A percentile compares a stretch with the other conserved stretches of the same genome.
Evolutionary conservation across 1,284 basidiomycete genomes (phyloP).

Genomic region (Gomphus sp.): DNA sequence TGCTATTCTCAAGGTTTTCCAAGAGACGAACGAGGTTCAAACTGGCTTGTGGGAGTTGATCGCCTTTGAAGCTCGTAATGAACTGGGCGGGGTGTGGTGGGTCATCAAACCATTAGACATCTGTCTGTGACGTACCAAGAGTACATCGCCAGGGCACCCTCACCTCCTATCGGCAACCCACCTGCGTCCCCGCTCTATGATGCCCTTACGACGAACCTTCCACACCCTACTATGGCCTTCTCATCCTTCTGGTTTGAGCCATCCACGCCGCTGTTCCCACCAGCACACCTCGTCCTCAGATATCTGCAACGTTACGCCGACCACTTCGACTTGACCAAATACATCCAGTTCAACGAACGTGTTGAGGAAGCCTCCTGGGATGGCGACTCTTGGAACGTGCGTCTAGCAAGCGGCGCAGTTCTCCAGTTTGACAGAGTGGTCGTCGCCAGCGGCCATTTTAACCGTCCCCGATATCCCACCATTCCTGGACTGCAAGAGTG

Average conservation of each 20-base stretch:
- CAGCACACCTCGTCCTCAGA: slow-evolving; percentile 41
- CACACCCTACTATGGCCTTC: slow-evolving; percentile 67
- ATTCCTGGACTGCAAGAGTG: slow-evolving; percentile 51
- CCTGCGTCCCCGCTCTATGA: slow-evolving; percentile 67
- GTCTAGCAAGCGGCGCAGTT: slow-evolving; percentile 24
- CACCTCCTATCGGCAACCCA: slow-evolving; percentile 36
- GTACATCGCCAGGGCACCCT: slow-evolving; percentile 42
- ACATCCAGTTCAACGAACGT: slow-evolving; percentile 45
- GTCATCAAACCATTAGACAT: slow-evolving; percentile 14
- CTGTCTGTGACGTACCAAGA: background rate
- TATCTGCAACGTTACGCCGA: slow-evolving; percentile 55
- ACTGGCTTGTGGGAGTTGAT: slow-evolving; percentile 45
- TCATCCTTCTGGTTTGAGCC: slow-evolving; percentile 55
- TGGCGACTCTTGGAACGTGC: slow-evolving; percentile 37
- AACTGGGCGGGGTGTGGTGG: slow-evolving; percentile 68
- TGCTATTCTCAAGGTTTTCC: slow-evolving; percentile 51
- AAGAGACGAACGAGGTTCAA: slow-evolving; percentile 47
- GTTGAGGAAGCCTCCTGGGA: slow-evolving; percentile 39
- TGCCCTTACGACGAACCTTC: slow-evolving; percentile 65
- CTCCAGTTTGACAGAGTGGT: slow-evolving; percentile 50
- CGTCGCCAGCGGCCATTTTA: slow-evolving; percentile 68
- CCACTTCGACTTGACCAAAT: slow-evolving; percentile 43
- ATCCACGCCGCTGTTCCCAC: slow-evolving; percentile 58
- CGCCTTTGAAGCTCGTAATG: slow-evolving; percentile 53
- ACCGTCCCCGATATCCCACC: slow-evolving; percentile 47